These are phyloP conservation scores for Talaromyces amestolkiae DNA, from an alignment of 2,329 filamentous ascomycete species.

Conservation along the genomic window DNA sequence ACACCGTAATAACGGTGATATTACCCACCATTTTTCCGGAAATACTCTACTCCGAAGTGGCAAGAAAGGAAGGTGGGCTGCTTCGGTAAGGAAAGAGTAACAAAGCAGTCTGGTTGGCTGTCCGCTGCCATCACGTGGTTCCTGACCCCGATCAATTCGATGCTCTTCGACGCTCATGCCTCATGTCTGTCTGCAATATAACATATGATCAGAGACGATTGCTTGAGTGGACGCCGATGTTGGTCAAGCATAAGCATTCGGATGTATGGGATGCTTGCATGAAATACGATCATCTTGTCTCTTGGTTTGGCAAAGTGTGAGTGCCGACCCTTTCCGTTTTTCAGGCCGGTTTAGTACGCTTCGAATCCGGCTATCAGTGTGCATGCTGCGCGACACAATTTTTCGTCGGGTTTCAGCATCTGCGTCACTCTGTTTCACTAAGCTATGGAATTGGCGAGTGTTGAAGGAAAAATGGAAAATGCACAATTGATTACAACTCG, in stretches of 20 bases:
- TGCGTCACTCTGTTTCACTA: neutral
- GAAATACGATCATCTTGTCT: neutral
- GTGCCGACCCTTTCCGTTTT: neutral
- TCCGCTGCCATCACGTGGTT: slow-evolving; percentile 2
- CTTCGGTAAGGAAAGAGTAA: neutral
- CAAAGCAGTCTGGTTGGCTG: neutral
- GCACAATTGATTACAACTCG: neutral
- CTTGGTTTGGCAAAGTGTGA: neutral
- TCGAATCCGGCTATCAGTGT: neutral
- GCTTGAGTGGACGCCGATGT: neutral
- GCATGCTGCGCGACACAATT: neutral
- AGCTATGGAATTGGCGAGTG: neutral
- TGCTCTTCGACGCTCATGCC: neutral
- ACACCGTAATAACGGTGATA: neutral
- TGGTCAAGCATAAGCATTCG: neutral
- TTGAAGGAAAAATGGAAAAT: neutral
- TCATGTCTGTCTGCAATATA: neutral
- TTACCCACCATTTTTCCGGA: neutral
- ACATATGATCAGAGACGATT: neutral
- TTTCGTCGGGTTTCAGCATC: neutral
- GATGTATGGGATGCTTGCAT: neutral
- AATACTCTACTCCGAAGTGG: neutral
- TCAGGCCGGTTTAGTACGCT: neutral
- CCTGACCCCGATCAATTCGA: slow-evolving; percentile 8
- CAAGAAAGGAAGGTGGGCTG: slow-evolving; percentile 3